phyloP scores from a whole-genome alignment of 495 filamentous ascomycete genomes.

The Podospora pseudopauciseta region DNA sequence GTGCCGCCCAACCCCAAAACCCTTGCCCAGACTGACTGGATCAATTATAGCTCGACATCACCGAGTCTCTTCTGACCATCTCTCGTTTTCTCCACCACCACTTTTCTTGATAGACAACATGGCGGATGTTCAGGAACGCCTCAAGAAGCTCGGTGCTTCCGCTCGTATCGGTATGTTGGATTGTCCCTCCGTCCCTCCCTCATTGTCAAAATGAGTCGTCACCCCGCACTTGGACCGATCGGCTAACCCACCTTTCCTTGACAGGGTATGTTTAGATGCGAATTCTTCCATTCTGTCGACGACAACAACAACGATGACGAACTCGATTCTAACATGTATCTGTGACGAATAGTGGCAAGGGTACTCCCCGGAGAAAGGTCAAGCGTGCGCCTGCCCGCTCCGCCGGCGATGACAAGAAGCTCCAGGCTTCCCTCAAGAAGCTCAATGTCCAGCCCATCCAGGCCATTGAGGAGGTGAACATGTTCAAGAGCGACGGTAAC shows the following conservation, averaged over 20 bases:
- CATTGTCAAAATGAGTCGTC: neutral
- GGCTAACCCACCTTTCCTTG: slow-evolving; percentile 22
- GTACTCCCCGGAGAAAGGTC: slow-evolving; percentile 93
- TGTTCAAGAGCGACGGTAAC: slow-evolving; percentile 99
- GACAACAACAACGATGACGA: slow-evolving; percentile 1
- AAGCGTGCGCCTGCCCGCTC: slow-evolving; percentile 94
- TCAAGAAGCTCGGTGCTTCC: slow-evolving; percentile 72
- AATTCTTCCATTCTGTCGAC: neutral
- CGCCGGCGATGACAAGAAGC: slow-evolving; percentile 97
- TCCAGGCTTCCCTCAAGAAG: slow-evolving; percentile 91
- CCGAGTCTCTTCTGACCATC: slow-evolving; percentile 24
- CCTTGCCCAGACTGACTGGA: slow-evolving; percentile 20
- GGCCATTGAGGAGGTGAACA: slow-evolving; percentile 99
- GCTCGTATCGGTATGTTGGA: slow-evolving; percentile 71
- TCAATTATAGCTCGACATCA: slow-evolving; percentile 20
- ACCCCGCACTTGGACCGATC: slow-evolving; percentile 16
- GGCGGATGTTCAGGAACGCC: slow-evolving; percentile 63
- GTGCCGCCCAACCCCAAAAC: slow-evolving; percentile 11
- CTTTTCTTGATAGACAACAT: slow-evolving; percentile 45
- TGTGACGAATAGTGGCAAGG: slow-evolving; percentile 73
- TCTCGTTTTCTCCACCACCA: slow-evolving; percentile 18
- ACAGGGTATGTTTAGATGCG: slow-evolving; percentile 27
- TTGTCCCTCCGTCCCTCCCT: slow-evolving; percentile 5
- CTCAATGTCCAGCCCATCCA: slow-evolving; percentile 96
- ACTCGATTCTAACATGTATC: neutral